Evolutionary conservation across 2,329 filamentous ascomycete genomes (phyloP), one percentile per base, ranked within the genome.

Genomic region (Ophiostoma novo-ulmi): DNA sequence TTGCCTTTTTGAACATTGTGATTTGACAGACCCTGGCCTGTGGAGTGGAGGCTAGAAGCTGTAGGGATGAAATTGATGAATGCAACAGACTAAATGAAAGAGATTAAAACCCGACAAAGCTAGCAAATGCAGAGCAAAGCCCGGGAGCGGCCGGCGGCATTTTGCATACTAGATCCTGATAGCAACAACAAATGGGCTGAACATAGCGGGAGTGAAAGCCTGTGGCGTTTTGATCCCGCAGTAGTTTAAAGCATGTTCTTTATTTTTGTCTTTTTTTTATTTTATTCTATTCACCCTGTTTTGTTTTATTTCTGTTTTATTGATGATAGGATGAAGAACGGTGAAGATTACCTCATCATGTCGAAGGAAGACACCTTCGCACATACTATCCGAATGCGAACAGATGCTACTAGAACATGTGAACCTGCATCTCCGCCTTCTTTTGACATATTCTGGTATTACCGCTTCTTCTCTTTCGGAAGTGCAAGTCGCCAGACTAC

Each of bases 121-220:
- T 14, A 61, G n/a, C 8, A 61, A 26, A 31, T 52, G 55, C 22
- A 31, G 58, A 63, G 26, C 26, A 63, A 35, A 63, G 13, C 58
- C 58, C 58, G 58, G 26, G 58, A 63, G 58, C 58, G 58, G 58
- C 58, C 58, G 58, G n/a, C n/a, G n/a, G 52, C 52, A 11, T 26
- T 58, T 58, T 22, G 2, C n/a, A 58, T 26, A 10, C 11, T 58
- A 13, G n/a, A 58, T 48, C 4, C 14, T 44, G 44, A 48, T 48
- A 48, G 44, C 17, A 48, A n/a, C 5, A 48, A 31, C 31, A 31
- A 31, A 31, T 31, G 31, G 31, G 31, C 31, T 31, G 31, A 31
- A 44, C 14, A 17, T 10, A 44, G 14, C 39, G n/a, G 22, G 52
- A 13, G 4, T 58, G 8, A 58, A 26, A 13, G 1, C 3, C 52